Base-by-base conservation (phyloP, 345 rosid species). In the Durio zibethinus region DNA sequence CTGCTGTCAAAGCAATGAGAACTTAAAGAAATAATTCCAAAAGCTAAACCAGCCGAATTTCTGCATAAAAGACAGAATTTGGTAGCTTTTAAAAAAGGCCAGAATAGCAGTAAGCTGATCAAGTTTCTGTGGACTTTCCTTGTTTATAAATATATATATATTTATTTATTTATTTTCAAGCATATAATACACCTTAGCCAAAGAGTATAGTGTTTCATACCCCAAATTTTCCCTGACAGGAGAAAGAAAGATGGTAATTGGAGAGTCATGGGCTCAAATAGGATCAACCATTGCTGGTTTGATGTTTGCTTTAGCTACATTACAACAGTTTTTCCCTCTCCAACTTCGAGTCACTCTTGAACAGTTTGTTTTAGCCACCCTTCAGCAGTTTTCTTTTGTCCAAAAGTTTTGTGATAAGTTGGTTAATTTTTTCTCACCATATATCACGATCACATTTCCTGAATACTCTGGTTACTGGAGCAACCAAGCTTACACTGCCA, bases 291-390 rank as follows among this genome's bases (percentile, higher is more conserved):
- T 87, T 40, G 91, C 87, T 1, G 81, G 82, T 63, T 9, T 85
- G n/a, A 76, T 88, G 81, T 84, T 89, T 78, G 43, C 84, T 3
- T 79, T 84, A 87, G 90, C 91, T 38, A 82, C 87, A 29, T 48
- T 88, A 57, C 79, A 82, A 50, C 84, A 87, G 38, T 82, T 84
- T 80, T 84, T 85, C 52, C 94, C 92, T 0, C 66, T 60, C 23
- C 87, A 89, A 4, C 87, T 89, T 29, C 79, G 80, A 3, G 40
- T 33, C 38, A 25, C 68, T 10, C 33, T 74, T 7, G 53, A 74
- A 59, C 53, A 74, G 20, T 74, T 74, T 25, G 56, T 59, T 59
- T 25, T 74, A 14, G 77, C 77, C 67, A 59, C 38, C 11, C 68
- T 74, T 42, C 68, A 74, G 27, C 68, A 57, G 7, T 74, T 20